phyloP scores from a whole-genome alignment of 805 yeast genomes.

The Candida sphagnicola region DNA sequence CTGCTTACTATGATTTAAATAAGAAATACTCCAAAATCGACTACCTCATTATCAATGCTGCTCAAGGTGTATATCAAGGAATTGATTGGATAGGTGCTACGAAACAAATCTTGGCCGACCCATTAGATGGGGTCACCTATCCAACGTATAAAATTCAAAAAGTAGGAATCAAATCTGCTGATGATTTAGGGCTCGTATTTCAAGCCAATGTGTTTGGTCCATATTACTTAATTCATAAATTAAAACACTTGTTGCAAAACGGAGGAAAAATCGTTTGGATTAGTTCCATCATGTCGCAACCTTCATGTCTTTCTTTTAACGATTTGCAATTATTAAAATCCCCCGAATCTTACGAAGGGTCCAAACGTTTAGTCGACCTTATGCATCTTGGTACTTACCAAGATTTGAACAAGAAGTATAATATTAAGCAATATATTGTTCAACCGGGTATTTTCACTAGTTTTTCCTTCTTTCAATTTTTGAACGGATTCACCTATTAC shows the following conservation, averaged over 20 bases:
- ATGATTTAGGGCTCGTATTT: constrained; percentile 82
- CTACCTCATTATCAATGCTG: constrained; percentile 82
- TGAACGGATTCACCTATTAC: constrained; percentile 74
- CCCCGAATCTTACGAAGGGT: constrained; percentile 80
- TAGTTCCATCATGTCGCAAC: constrained; percentile 75
- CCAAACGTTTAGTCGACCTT: constrained; percentile 82
- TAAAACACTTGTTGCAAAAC: constrained; percentile 51
- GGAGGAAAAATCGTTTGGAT: constrained; percentile 82
- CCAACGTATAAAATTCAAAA: constrained; percentile 85
- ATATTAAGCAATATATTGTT: constrained; percentile 68
- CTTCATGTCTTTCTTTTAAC: constrained; percentile 65
- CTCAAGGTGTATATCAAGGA: constrained; percentile 83
- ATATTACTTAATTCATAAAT: constrained; percentile 70
- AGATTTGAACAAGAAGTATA: constrained; percentile 41
- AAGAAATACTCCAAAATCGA: constrained; percentile 66
- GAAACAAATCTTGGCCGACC: constrained; percentile 59
- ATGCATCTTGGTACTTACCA: constrained; percentile 70
- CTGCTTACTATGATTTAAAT: constrained; percentile 67
- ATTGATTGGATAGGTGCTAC: constrained; percentile 82
- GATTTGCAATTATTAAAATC: constrained; percentile 71
- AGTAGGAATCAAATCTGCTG: constrained; percentile 70
- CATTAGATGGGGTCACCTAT: constrained; percentile 79
- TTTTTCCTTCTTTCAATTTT: constrained; percentile 68
- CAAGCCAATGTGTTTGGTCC: constrained; percentile 98
- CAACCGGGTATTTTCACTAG: constrained; percentile 95